Percentiles rank a stretch among this genome's conserved stretches.
Evolutionary conservation across 2,329 filamentous ascomycete species (phyloP).

Genomic region (Xylaria polymorpha): DNA sequence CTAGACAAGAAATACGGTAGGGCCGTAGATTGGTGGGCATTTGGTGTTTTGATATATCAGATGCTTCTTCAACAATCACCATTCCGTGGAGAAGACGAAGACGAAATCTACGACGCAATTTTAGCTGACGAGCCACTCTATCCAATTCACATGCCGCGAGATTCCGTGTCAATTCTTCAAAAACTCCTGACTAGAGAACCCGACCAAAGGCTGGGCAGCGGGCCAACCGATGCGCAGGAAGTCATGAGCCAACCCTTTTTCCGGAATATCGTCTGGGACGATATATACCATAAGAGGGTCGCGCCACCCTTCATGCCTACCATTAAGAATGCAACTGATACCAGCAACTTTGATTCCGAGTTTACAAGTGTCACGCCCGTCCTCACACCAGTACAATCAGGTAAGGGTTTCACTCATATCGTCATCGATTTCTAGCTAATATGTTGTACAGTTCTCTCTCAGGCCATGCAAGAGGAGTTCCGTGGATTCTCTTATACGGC

Average conservation of each 20-base stretch:
- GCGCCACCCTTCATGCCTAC: conserved; percentile 88
- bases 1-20: conserved; percentile 98
- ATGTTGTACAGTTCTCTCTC: conserved; percentile 79
- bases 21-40: conserved; percentile 99
- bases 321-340: conserved; percentile 93
- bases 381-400: conserved; percentile 94
- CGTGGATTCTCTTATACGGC: conserved; percentile 97
- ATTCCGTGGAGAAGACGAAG: conserved; percentile 98
- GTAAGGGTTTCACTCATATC: conserved; percentile 67
- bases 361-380: conserved; percentile 99
- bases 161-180: conserved; percentile 96
- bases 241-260: conserved; percentile 99
- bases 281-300: conserved; percentile 95
- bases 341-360: conserved; percentile 99
- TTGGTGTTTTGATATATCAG: conserved; percentile 98
- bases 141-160: conserved; percentile 97
- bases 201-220: conserved; percentile 90
- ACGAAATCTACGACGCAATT: conserved; percentile 99
- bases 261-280: conserved; percentile 97
- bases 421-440: conserved; percentile 42
- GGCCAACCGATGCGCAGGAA: conserved; percentile 96
- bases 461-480: conserved; percentile 99
- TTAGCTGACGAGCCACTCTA: conserved; percentile 97
- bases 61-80: conserved; percentile 99
- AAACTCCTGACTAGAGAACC: conserved; percentile 96